Evolutionary conservation across 495 filamentous ascomycete species (phyloP), one percentile per base, ranked within the genome.

Genomic region (Thermothielavioides terrestris): DNA sequence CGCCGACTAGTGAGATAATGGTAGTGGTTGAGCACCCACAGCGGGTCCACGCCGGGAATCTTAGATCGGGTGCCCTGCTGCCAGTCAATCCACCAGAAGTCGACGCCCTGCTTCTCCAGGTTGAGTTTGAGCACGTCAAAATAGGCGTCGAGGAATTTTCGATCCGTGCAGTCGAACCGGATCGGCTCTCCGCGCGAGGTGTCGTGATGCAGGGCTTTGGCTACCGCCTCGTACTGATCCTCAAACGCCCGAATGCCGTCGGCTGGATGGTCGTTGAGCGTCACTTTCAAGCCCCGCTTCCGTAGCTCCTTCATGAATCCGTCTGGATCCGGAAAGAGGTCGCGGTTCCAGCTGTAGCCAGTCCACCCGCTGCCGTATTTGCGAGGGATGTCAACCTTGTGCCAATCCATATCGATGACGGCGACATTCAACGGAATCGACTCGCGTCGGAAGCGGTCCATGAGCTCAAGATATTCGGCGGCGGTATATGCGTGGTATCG

Each of bases 31-130:
- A 82, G 68, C n/a, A 81, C 56, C 77, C 78, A 81, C 1, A 82
- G 60, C 0, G 79, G 79, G 57, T 82, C 78, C 30, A 81, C 67
- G 10, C 79, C 78, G 0, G 71, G 72, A 23, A 78, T 69, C 11
- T 60, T 62, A 1, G 77, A 77, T 42, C 66, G 46, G 14, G 53
- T 57, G 2, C 79, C 79, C 60, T 82, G 79, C 59, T 82, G 79
- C 79, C 79, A 82, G 62, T 82, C 78, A 26, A 80, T 64, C 79
- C 79, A 82, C 77, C 75, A 81, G 28, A 82, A 74, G 53, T 81
- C 77, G 20, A 72, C 54, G 2, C 73, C 78, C 18, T 74, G 52
- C 14, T 66, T 60, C 50, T 81, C 78, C 22, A 79, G 61, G 3
- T 54, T 47, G 5, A 68, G 61, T 45, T 79, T 77, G 10, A 82